phyloP scores from a whole-genome alignment of 352 stramenopile genomes.

The Globisporangium heterothallicum region DNA sequence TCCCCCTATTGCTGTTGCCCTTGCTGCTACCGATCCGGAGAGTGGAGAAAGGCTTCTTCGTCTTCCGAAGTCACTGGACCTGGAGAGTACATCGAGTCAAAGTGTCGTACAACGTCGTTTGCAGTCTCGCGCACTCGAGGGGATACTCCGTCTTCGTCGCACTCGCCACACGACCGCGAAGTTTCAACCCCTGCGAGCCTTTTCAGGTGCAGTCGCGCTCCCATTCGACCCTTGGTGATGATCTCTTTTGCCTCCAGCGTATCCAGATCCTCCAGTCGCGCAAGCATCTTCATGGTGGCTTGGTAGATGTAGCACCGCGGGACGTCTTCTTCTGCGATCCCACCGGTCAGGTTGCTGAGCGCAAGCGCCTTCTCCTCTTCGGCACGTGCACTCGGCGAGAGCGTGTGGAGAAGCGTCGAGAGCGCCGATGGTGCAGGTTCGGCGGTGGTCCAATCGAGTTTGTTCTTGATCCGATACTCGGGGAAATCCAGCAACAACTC shows the following conservation, averaged over 20 bases:
- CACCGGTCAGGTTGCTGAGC: constrained; percentile 13
- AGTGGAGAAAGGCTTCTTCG: background rate
- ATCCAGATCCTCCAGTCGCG: constrained; percentile 34
- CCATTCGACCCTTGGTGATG: constrained; percentile 24
- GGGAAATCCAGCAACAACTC: constrained; percentile 58
- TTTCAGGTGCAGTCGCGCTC: constrained; percentile 30
- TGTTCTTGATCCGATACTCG: constrained; percentile 53
- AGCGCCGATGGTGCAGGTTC: constrained; percentile 16
- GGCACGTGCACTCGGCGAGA: constrained; percentile 5
- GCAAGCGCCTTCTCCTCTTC: constrained; percentile 6
- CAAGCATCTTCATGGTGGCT: constrained; percentile 45
- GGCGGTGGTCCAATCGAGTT: constrained; percentile 42
- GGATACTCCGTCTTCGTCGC: background rate
- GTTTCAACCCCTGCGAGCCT: constrained; percentile 4
- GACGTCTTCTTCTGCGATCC: constrained; percentile 36
- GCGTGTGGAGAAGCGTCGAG: constrained; percentile 15
- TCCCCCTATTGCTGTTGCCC: too few relatives aligned
- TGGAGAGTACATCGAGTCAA: constrained; percentile 9
- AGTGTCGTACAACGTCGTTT: constrained; percentile 11
- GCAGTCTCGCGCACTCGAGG: background rate
- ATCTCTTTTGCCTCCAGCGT: constrained; percentile 47
- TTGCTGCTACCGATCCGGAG: background rate
- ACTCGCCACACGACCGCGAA: background rate
- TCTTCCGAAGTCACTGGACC: background rate
- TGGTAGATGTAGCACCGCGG: constrained; percentile 45